Conservation (phyloP, 257 asterid species). For the Cinchona pubescens region DNA sequence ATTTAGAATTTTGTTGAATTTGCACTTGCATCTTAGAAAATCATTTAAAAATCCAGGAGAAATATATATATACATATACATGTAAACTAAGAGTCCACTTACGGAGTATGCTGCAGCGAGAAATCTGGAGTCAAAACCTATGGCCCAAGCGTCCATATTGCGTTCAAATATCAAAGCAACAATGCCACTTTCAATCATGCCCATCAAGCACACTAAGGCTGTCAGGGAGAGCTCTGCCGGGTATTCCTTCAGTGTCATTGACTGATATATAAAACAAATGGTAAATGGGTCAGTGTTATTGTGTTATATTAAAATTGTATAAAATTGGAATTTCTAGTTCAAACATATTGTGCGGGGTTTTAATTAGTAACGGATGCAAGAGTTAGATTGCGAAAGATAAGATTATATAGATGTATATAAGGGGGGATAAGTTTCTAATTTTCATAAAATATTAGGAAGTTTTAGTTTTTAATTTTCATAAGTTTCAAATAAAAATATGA, state of each 20-base stretch:
- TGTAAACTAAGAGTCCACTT: slow-evolving; percentile 11
- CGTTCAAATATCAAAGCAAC: slow-evolving; percentile 70
- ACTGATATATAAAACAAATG: slow-evolving; percentile 33
- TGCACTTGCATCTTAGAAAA: no score
- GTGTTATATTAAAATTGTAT: not conserved
- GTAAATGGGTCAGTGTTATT: not conserved
- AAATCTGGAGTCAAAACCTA: slow-evolving; percentile 78
- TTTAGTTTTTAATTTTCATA: no score
- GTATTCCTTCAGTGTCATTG: slow-evolving; percentile 64
- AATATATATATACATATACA: no score
- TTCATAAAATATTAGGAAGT: no score
- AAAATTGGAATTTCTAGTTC: not conserved
- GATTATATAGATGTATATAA: no score
- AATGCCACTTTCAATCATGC: slow-evolving; percentile 67
- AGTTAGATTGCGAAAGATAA: no score
- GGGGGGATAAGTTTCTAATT: no score
- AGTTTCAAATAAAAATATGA: no score
- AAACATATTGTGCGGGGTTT: not conserved
- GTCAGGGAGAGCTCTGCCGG: slow-evolving; percentile 80
- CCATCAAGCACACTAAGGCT: slow-evolving; percentile 57
- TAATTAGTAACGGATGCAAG: no score
- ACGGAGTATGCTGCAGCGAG: slow-evolving; percentile 83
- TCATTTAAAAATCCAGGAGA: no score
- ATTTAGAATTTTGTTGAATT: no score
- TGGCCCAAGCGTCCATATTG: slow-evolving; percentile 59